Percentiles rank a stretch among this genome's conserved stretches.
phyloP scores from a whole-genome alignment of 75 land plant species.

The Sequoia sempervirens region DNA sequence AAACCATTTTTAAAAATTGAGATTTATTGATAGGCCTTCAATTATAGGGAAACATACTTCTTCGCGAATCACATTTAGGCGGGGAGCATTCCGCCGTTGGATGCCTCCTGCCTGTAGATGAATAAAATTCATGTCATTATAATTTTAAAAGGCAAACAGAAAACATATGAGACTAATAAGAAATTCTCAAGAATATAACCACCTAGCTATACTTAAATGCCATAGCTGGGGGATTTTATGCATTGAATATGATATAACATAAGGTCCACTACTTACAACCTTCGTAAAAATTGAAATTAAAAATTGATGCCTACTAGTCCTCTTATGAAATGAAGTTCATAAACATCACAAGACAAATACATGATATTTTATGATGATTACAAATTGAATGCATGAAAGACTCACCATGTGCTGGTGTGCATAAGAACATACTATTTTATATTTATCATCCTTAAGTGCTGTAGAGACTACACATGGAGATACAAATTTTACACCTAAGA shows the following conservation, averaged over 20 bases:
- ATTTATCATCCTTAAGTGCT: not conserved
- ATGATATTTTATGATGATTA: not conserved
- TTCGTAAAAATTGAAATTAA: not conserved
- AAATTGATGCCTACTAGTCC: not conserved
- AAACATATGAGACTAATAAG: not conserved
- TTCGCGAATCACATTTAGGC: constrained; percentile 76
- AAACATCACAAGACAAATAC: not conserved
- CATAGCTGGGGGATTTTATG: not conserved
- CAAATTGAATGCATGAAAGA: not conserved
- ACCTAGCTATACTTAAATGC: not conserved
- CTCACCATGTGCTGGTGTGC: not conserved
- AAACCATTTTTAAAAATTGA: not conserved
- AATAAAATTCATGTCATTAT: not conserved
- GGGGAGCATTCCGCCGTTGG: constrained; percentile 78
- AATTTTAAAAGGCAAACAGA: not conserved
- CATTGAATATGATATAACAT: not conserved
- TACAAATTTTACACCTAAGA: not conserved
- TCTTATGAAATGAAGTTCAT: not conserved
- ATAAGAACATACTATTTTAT: not conserved
- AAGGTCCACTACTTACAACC: not conserved
- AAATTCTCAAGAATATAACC: not conserved
- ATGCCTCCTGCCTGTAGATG: constrained; percentile 78
- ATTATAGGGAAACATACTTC: constrained; percentile 50
- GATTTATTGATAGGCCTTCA: not conserved
- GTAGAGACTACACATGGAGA: not conserved